Percentiles rank a stretch among this genome's conserved stretches.
phyloP scores from a whole-genome alignment of 2,329 filamentous ascomycete species.

The Xylariales sp. region DNA sequence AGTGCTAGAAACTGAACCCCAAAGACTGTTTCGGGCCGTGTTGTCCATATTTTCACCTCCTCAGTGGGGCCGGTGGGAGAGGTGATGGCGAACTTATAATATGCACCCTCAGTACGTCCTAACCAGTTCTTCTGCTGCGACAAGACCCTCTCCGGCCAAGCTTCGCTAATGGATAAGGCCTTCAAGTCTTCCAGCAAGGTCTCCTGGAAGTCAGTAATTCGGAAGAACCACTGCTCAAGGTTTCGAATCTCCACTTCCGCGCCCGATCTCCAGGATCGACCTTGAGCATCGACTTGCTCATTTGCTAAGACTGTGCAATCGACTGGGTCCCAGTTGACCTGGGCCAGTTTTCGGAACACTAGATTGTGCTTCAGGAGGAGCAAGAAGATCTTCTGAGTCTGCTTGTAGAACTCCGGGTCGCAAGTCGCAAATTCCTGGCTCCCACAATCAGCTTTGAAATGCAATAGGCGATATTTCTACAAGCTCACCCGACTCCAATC shows the following conservation, averaged over 20 bases:
- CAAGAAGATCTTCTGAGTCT: conserved; percentile 82
- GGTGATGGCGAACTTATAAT: conserved; percentile 64
- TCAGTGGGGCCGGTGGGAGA: conserved; percentile 35
- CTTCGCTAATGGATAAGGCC: conserved; percentile 53
- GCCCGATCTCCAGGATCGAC: conserved; percentile 81
- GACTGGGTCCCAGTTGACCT: conserved; percentile 88
- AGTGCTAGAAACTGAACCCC: conserved; percentile 83
- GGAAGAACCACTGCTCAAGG: conserved; percentile 86
- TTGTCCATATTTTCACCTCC: conserved; percentile 73
- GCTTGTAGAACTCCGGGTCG: conserved; percentile 81
- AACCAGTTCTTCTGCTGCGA: conserved; percentile 87
- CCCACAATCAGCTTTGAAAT: too few species aligned
- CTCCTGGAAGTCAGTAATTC: conserved; percentile 75
- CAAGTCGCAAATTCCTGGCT: conserved; percentile 81
- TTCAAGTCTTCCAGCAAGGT: conserved; percentile 68
- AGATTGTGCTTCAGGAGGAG: conserved; percentile 69
- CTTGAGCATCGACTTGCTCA: conserved; percentile 86
- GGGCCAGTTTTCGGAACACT: conserved; percentile 76
- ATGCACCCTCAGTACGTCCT: conserved; percentile 70
- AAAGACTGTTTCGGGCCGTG: conserved; percentile 79
- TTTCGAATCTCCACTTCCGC: conserved; percentile 76
- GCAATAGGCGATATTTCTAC: too few species aligned
- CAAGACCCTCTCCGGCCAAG: conserved; percentile 80
- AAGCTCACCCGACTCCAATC: conserved; percentile 73
- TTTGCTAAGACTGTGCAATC: conserved; percentile 89